These are phyloP conservation scores for Solanum corneliomulleri DNA, from an alignment of 257 asterid genomes.

Conservation along the genomic window DNA sequence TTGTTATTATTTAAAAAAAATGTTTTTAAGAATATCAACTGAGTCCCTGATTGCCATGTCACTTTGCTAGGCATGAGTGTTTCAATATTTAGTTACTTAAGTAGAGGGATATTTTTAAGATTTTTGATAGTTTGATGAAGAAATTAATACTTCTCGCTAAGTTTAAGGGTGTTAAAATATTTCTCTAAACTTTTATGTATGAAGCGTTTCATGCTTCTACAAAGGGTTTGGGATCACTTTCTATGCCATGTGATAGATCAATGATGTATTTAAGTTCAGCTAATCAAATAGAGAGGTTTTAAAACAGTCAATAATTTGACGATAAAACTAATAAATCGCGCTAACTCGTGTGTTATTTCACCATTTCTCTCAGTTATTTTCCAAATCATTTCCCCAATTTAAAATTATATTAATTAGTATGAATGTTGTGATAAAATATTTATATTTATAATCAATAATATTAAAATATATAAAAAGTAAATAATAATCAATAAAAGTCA, in stretches of 20 bases:
- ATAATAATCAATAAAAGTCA: neutral
- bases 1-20: too few relatives aligned
- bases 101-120: neutral
- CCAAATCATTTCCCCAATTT: neutral
- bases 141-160: neutral
- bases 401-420: too few relatives aligned
- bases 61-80: neutral
- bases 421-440: neutral
- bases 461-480: too few relatives aligned
- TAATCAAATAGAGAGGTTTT: neutral
- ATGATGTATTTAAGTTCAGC: neutral
- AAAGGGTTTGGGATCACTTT: too few relatives aligned
- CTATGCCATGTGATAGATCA: neutral
- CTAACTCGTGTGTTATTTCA: neutral
- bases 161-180: neutral
- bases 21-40: too few relatives aligned
- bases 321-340: too few relatives aligned
- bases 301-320: too few relatives aligned
- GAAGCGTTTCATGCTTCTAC: neutral
- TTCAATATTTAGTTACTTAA: too few relatives aligned
- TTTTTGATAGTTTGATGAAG: neutral
- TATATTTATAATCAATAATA: too few relatives aligned
- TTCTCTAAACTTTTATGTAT: too few relatives aligned
- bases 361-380: neutral
- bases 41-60: neutral